Evolutionary conservation across 106 monocot species (phyloP).

Genomic region (Alisma plantagoaquatica): DNA sequence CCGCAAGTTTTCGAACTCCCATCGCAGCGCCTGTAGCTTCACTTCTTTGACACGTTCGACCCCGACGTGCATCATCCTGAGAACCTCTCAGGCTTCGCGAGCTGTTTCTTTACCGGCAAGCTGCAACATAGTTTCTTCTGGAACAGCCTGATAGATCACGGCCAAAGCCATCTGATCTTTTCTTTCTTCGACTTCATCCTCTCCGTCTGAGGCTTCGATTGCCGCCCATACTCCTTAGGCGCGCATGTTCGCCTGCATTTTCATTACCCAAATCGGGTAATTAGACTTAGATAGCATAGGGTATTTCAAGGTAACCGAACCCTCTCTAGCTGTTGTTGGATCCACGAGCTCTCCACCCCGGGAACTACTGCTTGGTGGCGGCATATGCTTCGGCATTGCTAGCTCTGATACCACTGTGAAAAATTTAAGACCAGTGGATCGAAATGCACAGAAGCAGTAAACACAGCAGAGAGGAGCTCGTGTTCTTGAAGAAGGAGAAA

Average conservation of each 20-base stretch:
- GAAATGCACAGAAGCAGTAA: too few relatives aligned
- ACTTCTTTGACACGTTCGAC: constrained; percentile 4
- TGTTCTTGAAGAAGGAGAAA: too few relatives aligned
- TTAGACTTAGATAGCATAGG: constrained; percentile 1
- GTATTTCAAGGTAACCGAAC: background rate
- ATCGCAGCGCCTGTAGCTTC: background rate
- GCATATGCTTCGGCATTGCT: too few relatives aligned
- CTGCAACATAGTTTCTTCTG: background rate
- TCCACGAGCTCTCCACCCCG: too few relatives aligned
- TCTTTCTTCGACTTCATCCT: too few relatives aligned
- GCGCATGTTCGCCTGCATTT: background rate
- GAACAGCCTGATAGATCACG: background rate
- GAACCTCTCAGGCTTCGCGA: background rate
- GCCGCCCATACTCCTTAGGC: constrained; percentile 3
- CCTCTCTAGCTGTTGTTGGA: too few relatives aligned
- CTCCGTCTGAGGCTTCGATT: too few relatives aligned
- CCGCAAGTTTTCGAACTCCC: background rate
- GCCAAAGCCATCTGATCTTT: constrained; percentile 5
- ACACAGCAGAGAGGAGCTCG: too few relatives aligned
- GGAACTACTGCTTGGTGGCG: too few relatives aligned
- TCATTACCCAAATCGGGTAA: background rate
- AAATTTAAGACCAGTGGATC: too few relatives aligned
- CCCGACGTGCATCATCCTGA: constrained; percentile 1
- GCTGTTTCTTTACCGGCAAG: background rate
- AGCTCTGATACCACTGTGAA: too few relatives aligned